Conservation (phyloP, 106 monocot species). For the Platanthera zijinensis region DNA sequence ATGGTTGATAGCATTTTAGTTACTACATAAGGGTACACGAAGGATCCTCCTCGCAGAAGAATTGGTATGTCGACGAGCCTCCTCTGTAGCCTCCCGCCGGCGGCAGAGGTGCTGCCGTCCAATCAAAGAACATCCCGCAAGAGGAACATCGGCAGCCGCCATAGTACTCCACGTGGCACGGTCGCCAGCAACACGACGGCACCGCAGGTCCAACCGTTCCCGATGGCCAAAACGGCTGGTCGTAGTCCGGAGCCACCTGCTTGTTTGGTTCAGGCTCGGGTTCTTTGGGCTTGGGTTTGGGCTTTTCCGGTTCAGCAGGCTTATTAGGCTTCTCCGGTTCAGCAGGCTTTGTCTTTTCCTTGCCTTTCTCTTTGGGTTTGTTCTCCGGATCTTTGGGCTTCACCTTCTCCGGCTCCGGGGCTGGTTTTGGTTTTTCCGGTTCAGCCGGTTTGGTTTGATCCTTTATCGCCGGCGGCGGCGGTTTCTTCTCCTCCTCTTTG, state of each 20-base stretch:
- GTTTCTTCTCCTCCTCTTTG: conserved; percentile 13
- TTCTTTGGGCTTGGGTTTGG: no score
- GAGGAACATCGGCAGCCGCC: conserved; percentile 37
- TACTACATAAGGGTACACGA: conserved; percentile 31
- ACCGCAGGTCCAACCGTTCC: not conserved
- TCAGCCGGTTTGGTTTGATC: not conserved
- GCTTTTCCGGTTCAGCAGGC: no score
- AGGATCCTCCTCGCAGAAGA: conserved; percentile 30
- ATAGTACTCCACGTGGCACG: conserved; percentile 25
- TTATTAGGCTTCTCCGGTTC: not conserved
- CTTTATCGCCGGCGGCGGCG: not conserved
- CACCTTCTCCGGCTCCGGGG: no score
- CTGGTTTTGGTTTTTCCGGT: not conserved
- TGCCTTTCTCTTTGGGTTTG: no score
- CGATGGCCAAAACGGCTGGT: not conserved
- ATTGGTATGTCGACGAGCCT: not conserved
- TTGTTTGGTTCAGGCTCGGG: not conserved
- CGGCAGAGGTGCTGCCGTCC: not conserved
- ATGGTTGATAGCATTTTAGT: not conserved
- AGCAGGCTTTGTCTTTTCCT: not conserved
- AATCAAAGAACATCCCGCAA: conserved; percentile 18
- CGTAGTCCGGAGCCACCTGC: no score
- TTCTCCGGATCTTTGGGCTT: no score
- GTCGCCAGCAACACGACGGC: conserved; percentile 23
- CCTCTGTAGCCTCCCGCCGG: not conserved